These are phyloP conservation scores for Endocalyx cinctus DNA, from an alignment of 2,329 filamentous ascomycete species.

Conservation along the genomic window DNA sequence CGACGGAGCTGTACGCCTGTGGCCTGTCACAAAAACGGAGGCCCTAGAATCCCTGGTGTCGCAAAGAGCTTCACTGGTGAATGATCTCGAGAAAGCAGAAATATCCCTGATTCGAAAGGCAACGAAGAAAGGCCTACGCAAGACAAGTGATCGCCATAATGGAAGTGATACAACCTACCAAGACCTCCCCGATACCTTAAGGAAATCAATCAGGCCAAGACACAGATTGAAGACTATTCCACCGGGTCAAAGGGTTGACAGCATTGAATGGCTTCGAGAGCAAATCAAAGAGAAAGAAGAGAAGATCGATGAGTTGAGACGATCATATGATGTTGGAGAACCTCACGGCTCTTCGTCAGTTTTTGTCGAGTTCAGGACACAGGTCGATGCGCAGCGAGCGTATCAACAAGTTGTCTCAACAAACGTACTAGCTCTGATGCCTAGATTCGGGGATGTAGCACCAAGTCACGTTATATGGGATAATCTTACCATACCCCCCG, in stretches of 20 bases:
- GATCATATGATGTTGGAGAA: conserved; percentile 11
- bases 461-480: conserved; percentile 84
- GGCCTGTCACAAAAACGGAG: conserved; percentile 72
- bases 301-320: conserved; percentile 36
- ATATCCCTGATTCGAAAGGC: conserved; percentile 73
- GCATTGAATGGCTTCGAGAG: conserved; percentile 76
- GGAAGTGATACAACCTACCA: conserved; percentile 9
- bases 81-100: conserved; percentile 79
- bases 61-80: conserved; percentile 68
- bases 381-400: conserved; percentile 78
- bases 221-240: conserved; percentile 62
- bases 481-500: conserved; percentile 54
- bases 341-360: conserved; percentile 55
- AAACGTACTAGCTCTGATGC: conserved; percentile 17
- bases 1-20: conserved; percentile 72
- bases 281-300: conserved; percentile 46
- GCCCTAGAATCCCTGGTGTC: conserved; percentile 73
- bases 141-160: conserved; percentile 8
- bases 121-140: conserved; percentile 53
- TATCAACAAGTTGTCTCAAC: conserved; percentile 52
- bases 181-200: conserved; percentile 18
- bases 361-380: conserved; percentile 87
- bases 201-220: conserved; percentile 19
- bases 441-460: conserved; percentile 52
- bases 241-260: conserved; percentile 76